phyloP scores from a whole-genome alignment of 805 yeast genomes.

The Lipomyces sp. region DNA sequence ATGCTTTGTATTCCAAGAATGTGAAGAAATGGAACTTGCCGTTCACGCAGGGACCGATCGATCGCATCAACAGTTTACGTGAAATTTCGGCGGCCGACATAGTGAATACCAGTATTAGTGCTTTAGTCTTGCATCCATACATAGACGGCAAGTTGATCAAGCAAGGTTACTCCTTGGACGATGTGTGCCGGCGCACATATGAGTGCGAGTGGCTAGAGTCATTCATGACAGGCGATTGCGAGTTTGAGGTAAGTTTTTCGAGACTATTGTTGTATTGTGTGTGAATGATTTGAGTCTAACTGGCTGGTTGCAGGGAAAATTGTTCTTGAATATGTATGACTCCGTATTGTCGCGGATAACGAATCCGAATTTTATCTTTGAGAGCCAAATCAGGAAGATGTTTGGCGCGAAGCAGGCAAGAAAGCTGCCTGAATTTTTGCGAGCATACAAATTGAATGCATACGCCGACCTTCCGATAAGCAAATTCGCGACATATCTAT shows the following conservation, averaged over 20 bases:
- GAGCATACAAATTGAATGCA: not conserved
- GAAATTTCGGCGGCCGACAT: conserved; percentile 2
- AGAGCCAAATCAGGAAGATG: conserved; percentile 3
- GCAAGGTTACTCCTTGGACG: conserved; percentile 1
- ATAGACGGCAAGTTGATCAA: conserved; percentile 11
- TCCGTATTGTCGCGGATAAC: conserved; percentile 2
- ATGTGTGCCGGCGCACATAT: conserved; percentile 10
- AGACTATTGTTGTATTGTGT: not conserved
- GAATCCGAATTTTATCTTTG: conserved; percentile 10
- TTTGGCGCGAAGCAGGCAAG: conserved; percentile 8
- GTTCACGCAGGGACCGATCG: not conserved
- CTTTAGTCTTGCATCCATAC: conserved; percentile 6
- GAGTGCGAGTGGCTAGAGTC: conserved; percentile 16
- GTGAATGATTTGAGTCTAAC: not conserved
- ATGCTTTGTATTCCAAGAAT: not conserved
- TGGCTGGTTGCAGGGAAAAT: conserved; percentile 5
- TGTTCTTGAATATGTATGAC: conserved; percentile 8
- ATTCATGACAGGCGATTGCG: conserved; percentile 18
- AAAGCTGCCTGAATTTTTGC: conserved; percentile 1
- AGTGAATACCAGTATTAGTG: not conserved
- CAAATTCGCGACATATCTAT: conserved; percentile 5
- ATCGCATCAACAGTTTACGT: conserved; percentile 6
- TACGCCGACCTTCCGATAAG: conserved; percentile 11
- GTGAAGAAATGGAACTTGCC: not conserved
- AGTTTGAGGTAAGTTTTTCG: conserved; percentile 9